Base-by-base conservation (phyloP, 2,329 filamentous ascomycete genomes). In the Pseudocercospora cruenta region DNA sequence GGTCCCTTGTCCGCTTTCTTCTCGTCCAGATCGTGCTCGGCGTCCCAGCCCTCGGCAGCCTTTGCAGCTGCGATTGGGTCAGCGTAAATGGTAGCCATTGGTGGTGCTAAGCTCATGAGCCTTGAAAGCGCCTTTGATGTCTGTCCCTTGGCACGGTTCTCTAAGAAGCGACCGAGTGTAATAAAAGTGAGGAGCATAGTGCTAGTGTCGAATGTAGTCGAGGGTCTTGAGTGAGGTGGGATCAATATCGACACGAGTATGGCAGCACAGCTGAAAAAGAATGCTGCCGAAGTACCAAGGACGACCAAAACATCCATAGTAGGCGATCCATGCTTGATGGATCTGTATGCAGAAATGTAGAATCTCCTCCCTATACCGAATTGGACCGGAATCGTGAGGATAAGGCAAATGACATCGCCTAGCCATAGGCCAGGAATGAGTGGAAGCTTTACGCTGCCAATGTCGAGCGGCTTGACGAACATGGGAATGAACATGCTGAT, bases 121-220 rank as follows among this genome's bases (percentile, higher is more conserved):
- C 90, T 87, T 7, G 94, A 98, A 2, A 99, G 86, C 0, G 95
- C 95, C 76, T 92, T 95, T 4, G 94, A 97, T 0, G 95, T 99
- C 80, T 98, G 92, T 0, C 95, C 95, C 81, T 98, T 99, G 60
- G 95, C 95, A 19, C 90, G 85, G 77, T 98, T 99, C 80, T 99
- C 95, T 19, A 99, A 81, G 81, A 91, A 99, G 39, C 95, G 90
- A 3, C 95, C 93, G 2, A 99, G 82, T 0, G 91, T 93, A 78
- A 97, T 93, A 77, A 99, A 98, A 0, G 93, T 97, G 78, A 99
- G 94, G 60, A 99, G 85, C 95, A 98, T 99, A 22, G 93, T 97
- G 80, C 94, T 97, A 1, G 95, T 99, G 76, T 99, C 95, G 74
- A 99, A 99, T 16, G 97, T 91, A 1, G 93, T 97, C 69, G 88